Percentiles rank a stretch among this genome's conserved stretches.
phyloP scores from a whole-genome alignment of 176 grass and related monocot genomes.

The Bothriochloa decipiens region DNA sequence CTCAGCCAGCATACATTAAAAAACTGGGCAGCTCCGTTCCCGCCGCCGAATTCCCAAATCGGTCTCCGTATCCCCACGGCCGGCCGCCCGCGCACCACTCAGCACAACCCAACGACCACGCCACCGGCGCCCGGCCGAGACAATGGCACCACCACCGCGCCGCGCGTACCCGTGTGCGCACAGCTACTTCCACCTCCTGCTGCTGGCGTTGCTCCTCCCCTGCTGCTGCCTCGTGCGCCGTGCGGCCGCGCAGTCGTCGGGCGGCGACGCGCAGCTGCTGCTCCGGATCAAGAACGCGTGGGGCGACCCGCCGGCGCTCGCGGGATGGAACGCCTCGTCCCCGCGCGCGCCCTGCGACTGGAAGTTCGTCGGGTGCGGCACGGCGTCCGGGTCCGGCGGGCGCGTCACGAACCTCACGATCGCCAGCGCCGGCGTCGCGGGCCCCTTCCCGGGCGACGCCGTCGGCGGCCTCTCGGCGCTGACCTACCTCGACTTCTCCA shows the following conservation, averaged over 20 bases:
- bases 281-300: conserved; percentile 46
- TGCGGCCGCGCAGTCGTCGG: conserved; percentile 31
- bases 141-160: conserved; percentile 37
- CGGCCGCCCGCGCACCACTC: not conserved
- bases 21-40: not conserved
- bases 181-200: not conserved
- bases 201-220: not conserved
- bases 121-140: not conserved
- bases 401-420: not conserved
- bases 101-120: not conserved
- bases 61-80: not conserved
- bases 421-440: not conserved
- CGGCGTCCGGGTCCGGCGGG: too few species aligned
- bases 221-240: not conserved
- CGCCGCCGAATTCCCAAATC: not conserved
- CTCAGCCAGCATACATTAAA: not conserved
- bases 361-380: not conserved
- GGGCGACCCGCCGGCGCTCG: conserved; percentile 45
- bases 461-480: too few species aligned
- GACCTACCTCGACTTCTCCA: too few species aligned
- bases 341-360: conserved; percentile 52
- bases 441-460: too few species aligned
- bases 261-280: conserved; percentile 36
- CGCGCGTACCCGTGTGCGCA: not conserved
- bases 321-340: conserved; percentile 34